phyloP scores from a whole-genome alignment of 148 eudicot species.

The Dysphania ambrosioides region DNA sequence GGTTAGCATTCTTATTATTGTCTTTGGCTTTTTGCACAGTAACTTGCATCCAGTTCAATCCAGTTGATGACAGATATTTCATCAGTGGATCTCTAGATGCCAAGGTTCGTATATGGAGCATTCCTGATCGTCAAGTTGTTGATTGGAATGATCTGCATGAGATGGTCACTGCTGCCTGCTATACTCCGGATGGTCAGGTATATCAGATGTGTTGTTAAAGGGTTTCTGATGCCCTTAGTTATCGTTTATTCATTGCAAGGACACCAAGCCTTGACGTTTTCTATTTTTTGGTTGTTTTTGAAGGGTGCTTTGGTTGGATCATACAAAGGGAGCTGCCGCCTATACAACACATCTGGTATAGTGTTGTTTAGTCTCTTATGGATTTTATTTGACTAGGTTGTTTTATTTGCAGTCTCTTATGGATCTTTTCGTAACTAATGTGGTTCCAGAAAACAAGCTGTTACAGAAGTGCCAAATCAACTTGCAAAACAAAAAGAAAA shows the following conservation, averaged over 20 bases:
- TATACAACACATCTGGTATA: conserved; percentile 74
- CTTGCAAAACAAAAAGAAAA: conserved; percentile 87
- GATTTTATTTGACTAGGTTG: background rate
- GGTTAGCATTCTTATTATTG: conserved; percentile 6
- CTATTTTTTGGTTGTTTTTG: conserved; percentile 27
- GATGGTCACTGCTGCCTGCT: conserved; percentile 98
- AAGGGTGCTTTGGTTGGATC: conserved; percentile 95
- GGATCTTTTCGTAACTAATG: background rate
- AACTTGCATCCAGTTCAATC: conserved; percentile 96
- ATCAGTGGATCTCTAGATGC: conserved; percentile 95
- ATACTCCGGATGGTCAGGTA: conserved; percentile 97
- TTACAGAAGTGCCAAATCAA: conserved; percentile 63
- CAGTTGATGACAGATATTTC: conserved; percentile 80
- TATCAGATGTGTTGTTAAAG: background rate
- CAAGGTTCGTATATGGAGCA: conserved; percentile 96
- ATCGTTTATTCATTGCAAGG: conserved; percentile 7
- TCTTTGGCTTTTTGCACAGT: conserved; percentile 49
- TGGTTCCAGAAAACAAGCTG: conserved; percentile 62
- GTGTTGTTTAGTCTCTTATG: conserved; percentile 14
- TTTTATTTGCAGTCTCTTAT: background rate
- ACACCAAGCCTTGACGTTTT: conserved; percentile 14
- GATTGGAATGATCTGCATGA: conserved; percentile 96
- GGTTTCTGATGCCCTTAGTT: background rate
- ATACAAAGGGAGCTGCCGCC: conserved; percentile 86
- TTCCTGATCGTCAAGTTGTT: conserved; percentile 87